Evolutionary conservation across 176 grass and related monocot genomes (phyloP).

Genomic region (Pontederia paniculata): DNA sequence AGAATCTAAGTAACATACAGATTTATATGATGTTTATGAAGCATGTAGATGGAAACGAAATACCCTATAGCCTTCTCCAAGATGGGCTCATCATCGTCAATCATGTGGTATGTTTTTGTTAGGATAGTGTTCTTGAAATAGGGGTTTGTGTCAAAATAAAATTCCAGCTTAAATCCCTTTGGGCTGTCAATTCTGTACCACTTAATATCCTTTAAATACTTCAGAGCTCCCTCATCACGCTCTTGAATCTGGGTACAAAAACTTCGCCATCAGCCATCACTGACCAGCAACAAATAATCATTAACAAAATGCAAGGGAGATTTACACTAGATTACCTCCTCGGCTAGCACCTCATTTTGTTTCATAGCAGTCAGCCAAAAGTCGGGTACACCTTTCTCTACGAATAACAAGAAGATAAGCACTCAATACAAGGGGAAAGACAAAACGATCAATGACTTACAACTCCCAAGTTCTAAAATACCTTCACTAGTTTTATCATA

Average conservation of each 20-base stretch:
- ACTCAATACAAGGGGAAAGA: neutral
- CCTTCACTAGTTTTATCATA: slow-evolving; percentile 8
- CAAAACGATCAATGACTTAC: neutral
- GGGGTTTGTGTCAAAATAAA: slow-evolving; percentile 5
- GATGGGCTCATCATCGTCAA: slow-evolving; percentile 15
- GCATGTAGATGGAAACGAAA: neutral
- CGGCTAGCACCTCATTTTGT: slow-evolving; percentile 10
- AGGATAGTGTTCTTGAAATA: slow-evolving; percentile 17
- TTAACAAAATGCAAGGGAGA: neutral
- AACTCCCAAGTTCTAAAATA: neutral
- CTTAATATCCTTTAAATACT: slow-evolving; percentile 17
- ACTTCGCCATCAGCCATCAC: too few relatives aligned
- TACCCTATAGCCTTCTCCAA: slow-evolving; percentile 18
- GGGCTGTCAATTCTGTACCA: slow-evolving; percentile 16
- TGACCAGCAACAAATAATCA: neutral
- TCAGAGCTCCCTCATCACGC: slow-evolving; percentile 17
- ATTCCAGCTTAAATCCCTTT: slow-evolving; percentile 18
- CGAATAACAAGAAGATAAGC: neutral
- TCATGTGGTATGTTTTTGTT: slow-evolving; percentile 19
- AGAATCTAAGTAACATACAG: too few relatives aligned
- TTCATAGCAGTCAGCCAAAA: slow-evolving; percentile 16
- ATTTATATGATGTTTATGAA: neutral
- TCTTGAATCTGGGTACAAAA: slow-evolving; percentile 12
- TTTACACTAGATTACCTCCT: slow-evolving; percentile 7
- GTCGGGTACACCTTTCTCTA: slow-evolving; percentile 16